A percentile compares a stretch with the other conserved stretches of the same genome.
Evolutionary conservation across 495 filamentous ascomycete species (phyloP).

Genomic region (Cercophora newfieldiana): DNA sequence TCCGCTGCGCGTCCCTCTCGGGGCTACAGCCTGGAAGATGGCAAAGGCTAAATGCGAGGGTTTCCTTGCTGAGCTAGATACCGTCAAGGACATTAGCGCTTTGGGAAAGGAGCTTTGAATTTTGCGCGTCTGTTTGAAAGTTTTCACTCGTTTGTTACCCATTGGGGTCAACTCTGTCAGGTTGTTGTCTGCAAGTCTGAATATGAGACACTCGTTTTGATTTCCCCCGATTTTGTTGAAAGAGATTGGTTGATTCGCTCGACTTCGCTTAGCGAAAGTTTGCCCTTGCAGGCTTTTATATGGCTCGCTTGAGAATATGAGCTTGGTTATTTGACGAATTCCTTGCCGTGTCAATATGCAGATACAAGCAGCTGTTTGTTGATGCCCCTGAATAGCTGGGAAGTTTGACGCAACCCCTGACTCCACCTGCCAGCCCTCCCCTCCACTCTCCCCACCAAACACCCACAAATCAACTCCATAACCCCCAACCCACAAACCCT

Average conservation of each 20-base stretch:
- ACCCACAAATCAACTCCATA: neutral
- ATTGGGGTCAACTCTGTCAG: too few relatives aligned
- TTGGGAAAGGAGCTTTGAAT: conserved; percentile 17
- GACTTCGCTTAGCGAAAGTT: neutral
- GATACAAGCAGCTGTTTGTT: too few relatives aligned
- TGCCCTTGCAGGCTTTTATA: too few relatives aligned
- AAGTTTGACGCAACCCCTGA: neutral
- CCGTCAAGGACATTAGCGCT: conserved; percentile 33
- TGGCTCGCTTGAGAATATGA: too few relatives aligned
- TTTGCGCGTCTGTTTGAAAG: too few relatives aligned
- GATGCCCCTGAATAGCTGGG: too few relatives aligned
- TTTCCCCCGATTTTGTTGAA: too few relatives aligned
- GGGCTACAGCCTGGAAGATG: conserved; percentile 43
- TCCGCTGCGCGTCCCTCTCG: conserved; percentile 48
- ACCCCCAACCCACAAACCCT: neutral
- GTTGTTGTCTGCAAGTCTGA: too few relatives aligned
- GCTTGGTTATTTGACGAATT: too few relatives aligned
- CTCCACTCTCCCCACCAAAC: neutral
- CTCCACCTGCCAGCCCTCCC: neutral
- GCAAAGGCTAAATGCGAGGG: conserved; percentile 37
- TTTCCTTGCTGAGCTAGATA: conserved; percentile 38
- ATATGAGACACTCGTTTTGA: too few relatives aligned
- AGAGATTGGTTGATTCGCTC: neutral
- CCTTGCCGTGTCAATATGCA: too few relatives aligned
- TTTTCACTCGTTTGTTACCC: too few relatives aligned